Evolutionary conservation across 2,329 filamentous ascomycete genomes (phyloP).

Genomic region (Ceratocystis diversiconidia): DNA sequence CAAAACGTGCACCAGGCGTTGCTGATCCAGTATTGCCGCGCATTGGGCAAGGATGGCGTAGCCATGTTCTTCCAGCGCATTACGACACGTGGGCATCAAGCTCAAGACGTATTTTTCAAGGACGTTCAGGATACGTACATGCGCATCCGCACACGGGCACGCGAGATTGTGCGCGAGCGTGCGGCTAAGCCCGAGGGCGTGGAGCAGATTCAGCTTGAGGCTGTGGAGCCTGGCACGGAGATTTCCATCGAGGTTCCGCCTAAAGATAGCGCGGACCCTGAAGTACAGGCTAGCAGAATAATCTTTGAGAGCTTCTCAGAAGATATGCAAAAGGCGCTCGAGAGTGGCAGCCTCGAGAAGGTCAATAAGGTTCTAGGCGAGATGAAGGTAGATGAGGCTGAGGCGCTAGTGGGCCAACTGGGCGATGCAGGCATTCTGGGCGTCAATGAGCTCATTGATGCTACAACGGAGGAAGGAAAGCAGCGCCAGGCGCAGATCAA

Average conservation of each 20-base stretch:
- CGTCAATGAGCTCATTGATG: conserved; percentile 84
- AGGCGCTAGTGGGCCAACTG: conserved; percentile 68
- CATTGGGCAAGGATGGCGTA: conserved; percentile 76
- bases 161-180: conserved; percentile 49
- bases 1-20: conserved; percentile 90
- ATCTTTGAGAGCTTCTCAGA: conserved; percentile 77
- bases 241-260: conserved; percentile 79
- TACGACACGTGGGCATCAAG: conserved; percentile 77
- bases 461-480: conserved; percentile 76
- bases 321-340: conserved; percentile 66
- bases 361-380: conserved; percentile 51
- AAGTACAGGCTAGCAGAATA: conserved; percentile 47
- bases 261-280: conserved; percentile 50
- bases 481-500: conserved; percentile 64
- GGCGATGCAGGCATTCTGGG: conserved; percentile 79
- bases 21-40: conserved; percentile 85
- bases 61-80: conserved; percentile 92
- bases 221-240: conserved; percentile 80
- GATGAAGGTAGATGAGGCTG: conserved; percentile 78
- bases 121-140: conserved; percentile 82
- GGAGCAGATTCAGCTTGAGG: conserved; percentile 95
- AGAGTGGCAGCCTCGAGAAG: conserved; percentile 69
- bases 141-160: conserved; percentile 62
- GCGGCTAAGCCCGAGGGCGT: conserved; percentile 47
- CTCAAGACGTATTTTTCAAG: conserved; percentile 78